Evolutionary conservation across 768 basidiomycete genomes (phyloP), one percentile per base, ranked within the genome.

Genomic region (Xerocomellus chrysenteron): DNA sequence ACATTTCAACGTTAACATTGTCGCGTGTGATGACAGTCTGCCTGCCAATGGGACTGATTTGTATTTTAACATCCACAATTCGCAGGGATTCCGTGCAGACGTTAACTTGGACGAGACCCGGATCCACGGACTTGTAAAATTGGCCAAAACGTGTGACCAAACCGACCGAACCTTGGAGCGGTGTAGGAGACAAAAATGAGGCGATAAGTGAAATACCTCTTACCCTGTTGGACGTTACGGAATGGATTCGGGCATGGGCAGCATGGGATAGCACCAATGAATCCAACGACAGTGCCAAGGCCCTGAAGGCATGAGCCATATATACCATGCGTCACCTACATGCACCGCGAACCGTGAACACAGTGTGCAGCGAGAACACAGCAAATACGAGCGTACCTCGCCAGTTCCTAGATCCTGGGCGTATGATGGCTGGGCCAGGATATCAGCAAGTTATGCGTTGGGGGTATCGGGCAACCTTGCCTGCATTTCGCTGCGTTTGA

Each of bases 1-100:
- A 90, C 90, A 94, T 92, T 65, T 93, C 90, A 58, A 95, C 92
- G 62, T 93, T 94, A 71, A 97, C 95, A 67, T 97, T 97, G 78
- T 97, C 94, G 55, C 92, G 86, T 37, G 95, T 97, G 73, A 97
- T 94, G 68, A 98, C 95, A 40, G 79, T 83, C 75, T 94, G 92
- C 52, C 86, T 78, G 49, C 92, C 92, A 65, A 95, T 93, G 26
- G 88, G 76, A 62, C 85, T 89, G 64, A 98, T 94, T 72, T 96
- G 94, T 61, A 98, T 96, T 74, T 95, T 96, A 73, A 98, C 94
- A 68, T 97, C 92, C 61, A 98, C 92, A 47, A 89, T 72, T 55
- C 86, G 84, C 43, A 98, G 80, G 2, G 82, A 81, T 72, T 98
- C 96, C 16, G 93, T 91, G 81, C 94, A 96, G 58, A 96, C 90